Conservation (phyloP, 306 rosid genomes). For the Malus orientalis region DNA sequence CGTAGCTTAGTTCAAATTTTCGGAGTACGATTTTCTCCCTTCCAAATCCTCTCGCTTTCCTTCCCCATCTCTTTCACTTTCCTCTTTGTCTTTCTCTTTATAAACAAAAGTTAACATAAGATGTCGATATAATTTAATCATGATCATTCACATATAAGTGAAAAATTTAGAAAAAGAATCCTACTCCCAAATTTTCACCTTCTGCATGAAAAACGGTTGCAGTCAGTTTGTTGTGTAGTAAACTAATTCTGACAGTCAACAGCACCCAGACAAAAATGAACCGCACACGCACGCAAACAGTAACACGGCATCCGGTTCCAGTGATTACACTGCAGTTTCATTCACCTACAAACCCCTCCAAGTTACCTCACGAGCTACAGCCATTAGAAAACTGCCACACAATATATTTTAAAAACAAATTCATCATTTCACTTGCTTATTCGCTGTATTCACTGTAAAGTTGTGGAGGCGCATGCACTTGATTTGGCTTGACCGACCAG, state of each 20-base stretch:
- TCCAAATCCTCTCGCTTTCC: accelerated
- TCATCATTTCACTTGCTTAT: background rate
- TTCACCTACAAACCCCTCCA: background rate
- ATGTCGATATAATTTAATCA: accelerated
- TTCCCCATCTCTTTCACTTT: too few relatives aligned
- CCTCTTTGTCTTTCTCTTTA: too few relatives aligned
- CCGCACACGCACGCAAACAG: background rate
- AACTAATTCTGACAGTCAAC: background rate
- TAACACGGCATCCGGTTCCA: background rate
- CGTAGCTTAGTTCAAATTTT: background rate
- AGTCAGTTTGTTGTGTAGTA: background rate
- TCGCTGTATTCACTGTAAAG: background rate
- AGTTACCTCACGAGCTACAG: too few relatives aligned
- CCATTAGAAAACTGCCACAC: background rate
- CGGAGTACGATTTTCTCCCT: accelerated
- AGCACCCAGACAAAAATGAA: background rate
- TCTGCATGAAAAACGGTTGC: background rate
- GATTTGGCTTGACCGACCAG: background rate
- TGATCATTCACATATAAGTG: accelerated
- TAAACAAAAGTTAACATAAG: too few relatives aligned
- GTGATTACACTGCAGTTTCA: background rate
- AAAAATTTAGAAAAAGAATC: too few relatives aligned
- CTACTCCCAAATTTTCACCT: too few relatives aligned
- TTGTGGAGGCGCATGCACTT: background rate
- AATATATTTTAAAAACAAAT: too few relatives aligned